Conservation (phyloP, 257 asterid genomes). For the Lycium ferocissimum region DNA sequence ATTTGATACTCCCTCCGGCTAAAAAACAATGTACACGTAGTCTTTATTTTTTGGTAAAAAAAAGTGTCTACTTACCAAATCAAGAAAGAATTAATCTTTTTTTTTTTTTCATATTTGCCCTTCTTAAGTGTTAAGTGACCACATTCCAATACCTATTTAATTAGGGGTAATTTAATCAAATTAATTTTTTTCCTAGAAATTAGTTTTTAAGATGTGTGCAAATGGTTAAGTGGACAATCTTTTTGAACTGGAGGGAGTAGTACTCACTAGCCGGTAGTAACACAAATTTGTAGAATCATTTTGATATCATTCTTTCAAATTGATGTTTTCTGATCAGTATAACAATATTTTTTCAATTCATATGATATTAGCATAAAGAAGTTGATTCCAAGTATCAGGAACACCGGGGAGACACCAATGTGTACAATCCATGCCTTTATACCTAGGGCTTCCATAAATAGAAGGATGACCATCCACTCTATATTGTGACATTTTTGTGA, state of each 20-base stretch:
- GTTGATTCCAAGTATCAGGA: conserved; percentile 62
- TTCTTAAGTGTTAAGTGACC: too few relatives aligned
- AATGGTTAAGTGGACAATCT: too few relatives aligned
- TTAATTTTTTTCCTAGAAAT: too few relatives aligned
- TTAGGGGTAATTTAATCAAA: too few relatives aligned
- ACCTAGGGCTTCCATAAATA: conserved; percentile 42
- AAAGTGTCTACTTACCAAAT: too few relatives aligned
- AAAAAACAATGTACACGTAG: too few relatives aligned
- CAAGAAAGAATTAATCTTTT: too few relatives aligned
- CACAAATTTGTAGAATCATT: background rate
- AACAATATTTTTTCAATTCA: background rate
- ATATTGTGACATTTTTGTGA: conserved; percentile 40
- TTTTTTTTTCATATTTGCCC: too few relatives aligned
- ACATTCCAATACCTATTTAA: too few relatives aligned
- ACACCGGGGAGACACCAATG: conserved; percentile 64
- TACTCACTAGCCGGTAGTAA: too few relatives aligned
- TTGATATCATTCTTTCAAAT: conserved; percentile 1
- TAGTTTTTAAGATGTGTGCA: too few relatives aligned
- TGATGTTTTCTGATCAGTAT: background rate
- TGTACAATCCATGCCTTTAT: conserved; percentile 50
- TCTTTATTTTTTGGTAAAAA: too few relatives aligned
- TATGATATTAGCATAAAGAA: conserved; percentile 38
- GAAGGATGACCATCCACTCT: conserved; percentile 64
- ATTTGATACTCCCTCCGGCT: background rate
- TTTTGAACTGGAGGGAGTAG: background rate